Evolutionary conservation across 805 yeast genomes (phyloP).

Genomic region (Saccharomycopsis javanensis): DNA sequence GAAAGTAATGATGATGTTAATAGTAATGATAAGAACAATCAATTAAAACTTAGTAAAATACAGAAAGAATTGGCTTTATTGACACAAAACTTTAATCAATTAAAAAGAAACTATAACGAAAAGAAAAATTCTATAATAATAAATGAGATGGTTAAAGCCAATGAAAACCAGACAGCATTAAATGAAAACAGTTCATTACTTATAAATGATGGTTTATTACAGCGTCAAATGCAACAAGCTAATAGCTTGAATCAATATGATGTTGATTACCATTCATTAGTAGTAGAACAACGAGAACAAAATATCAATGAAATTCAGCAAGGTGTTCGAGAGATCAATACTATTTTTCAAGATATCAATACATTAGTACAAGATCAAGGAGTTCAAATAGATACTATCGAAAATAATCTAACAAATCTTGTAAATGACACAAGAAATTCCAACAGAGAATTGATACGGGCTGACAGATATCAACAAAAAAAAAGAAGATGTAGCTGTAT

Average conservation of each 20-base stretch:
- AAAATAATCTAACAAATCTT: constrained; percentile 60
- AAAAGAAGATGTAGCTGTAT: constrained; percentile 70
- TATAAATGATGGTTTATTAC: constrained; percentile 36
- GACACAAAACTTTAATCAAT: constrained; percentile 33
- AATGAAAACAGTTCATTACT: constrained; percentile 22
- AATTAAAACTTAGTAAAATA: constrained; percentile 29
- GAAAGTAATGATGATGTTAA: too few relatives aligned
- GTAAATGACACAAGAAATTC: constrained; percentile 63
- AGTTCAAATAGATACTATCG: constrained; percentile 72
- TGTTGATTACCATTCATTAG: constrained; percentile 50
- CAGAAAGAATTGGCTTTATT: constrained; percentile 47
- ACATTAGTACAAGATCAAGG: constrained; percentile 78
- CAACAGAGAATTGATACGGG: constrained; percentile 56
- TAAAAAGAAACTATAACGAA: constrained; percentile 40
- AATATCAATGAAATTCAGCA: constrained; percentile 65
- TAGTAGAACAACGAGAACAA: constrained; percentile 63
- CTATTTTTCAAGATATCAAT: constrained; percentile 75
- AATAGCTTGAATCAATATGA: constrained; percentile 36
- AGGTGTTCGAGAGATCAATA: constrained; percentile 77
- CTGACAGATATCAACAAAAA: constrained; percentile 62
- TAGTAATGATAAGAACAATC: constrained; percentile 15
- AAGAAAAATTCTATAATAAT: constrained; percentile 33
- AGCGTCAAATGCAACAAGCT: constrained; percentile 29
- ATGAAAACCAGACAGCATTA: constrained; percentile 19
- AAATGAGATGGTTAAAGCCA: constrained; percentile 25